Evolutionary conservation across 2,329 filamentous ascomycete species (phyloP).

Genomic region (Monilinia aucupariae): DNA sequence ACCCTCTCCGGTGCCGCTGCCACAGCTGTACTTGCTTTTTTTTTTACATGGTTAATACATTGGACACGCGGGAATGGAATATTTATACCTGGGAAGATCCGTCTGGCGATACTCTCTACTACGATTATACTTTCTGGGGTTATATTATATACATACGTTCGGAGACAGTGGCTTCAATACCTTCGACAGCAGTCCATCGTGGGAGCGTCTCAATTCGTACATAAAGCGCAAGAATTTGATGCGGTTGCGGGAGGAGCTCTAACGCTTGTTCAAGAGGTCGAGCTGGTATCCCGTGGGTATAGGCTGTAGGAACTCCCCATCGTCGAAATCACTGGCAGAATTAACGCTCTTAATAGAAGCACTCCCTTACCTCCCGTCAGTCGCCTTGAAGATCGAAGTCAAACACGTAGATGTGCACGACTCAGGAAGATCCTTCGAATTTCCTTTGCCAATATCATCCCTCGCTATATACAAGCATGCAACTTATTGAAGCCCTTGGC

Average conservation of each 20-base stretch:
- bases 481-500: conserved; percentile 65
- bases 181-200: conserved; percentile 68
- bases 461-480: conserved; percentile 66
- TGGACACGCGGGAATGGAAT: conserved; percentile 56
- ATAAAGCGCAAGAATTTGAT: conserved; percentile 75
- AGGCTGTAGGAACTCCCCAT: conserved; percentile 56
- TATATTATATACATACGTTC: conserved; percentile 65
- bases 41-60: conserved; percentile 56
- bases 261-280: conserved; percentile 87
- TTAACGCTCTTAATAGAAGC: conserved; percentile 52
- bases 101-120: conserved; percentile 44
- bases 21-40: conserved; percentile 58
- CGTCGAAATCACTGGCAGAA: background rate
- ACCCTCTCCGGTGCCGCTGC: conserved; percentile 61
- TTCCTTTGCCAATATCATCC: conserved; percentile 64
- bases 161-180: conserved; percentile 76
- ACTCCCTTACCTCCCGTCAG: conserved; percentile 87
- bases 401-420: conserved; percentile 71
- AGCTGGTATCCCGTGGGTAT: conserved; percentile 87
- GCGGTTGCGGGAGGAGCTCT: conserved; percentile 69
- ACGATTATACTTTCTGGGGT: conserved; percentile 47
- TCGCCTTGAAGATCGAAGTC: conserved; percentile 76
- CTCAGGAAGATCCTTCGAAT: conserved; percentile 70
- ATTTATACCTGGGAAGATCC: conserved; percentile 51
- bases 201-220: conserved; percentile 62